Conservation (phyloP, 495 filamentous ascomycete species). For the Xylaria longipes region DNA sequence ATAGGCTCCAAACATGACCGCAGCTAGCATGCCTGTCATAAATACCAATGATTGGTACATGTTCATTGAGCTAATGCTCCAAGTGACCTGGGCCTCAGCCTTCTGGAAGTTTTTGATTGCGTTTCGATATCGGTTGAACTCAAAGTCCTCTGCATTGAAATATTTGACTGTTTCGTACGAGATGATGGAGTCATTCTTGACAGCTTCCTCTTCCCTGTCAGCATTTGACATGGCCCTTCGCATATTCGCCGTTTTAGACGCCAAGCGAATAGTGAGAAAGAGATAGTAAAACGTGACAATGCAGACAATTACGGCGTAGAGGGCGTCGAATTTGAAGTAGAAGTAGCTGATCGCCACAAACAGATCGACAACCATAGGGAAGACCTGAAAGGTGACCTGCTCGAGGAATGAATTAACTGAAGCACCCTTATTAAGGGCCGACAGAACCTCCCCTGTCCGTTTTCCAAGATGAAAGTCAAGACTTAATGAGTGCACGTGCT, state of each 20-base stretch:
- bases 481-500: conserved; percentile 94
- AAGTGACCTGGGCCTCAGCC: conserved; percentile 85
- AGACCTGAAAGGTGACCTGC: conserved; percentile 91
- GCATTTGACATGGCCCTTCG: conserved; percentile 93
- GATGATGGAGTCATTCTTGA: conserved; percentile 97
- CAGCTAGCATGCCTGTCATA: conserved; percentile 83
- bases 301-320: conserved; percentile 90
- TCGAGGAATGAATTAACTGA: conserved; percentile 97
- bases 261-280: conserved; percentile 94
- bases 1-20: conserved; percentile 86
- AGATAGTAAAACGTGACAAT: conserved; percentile 96
- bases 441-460: conserved; percentile 94
- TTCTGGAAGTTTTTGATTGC: conserved; percentile 83
- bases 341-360: conserved; percentile 87
- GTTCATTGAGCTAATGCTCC: conserved; percentile 92
- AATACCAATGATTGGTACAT: conserved; percentile 93
- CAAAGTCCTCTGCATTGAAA: conserved; percentile 95
- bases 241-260: conserved; percentile 88
- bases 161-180: conserved; percentile 99
- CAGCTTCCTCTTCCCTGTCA: conserved; percentile 91
- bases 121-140: conserved; percentile 70
- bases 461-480: conserved; percentile 97
- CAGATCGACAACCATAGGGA: conserved; percentile 94
- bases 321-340: conserved; percentile 77
- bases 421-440: conserved; percentile 91